Conservation (phyloP, 169 alveolate species). For the Plasmodium gonderi region DNA sequence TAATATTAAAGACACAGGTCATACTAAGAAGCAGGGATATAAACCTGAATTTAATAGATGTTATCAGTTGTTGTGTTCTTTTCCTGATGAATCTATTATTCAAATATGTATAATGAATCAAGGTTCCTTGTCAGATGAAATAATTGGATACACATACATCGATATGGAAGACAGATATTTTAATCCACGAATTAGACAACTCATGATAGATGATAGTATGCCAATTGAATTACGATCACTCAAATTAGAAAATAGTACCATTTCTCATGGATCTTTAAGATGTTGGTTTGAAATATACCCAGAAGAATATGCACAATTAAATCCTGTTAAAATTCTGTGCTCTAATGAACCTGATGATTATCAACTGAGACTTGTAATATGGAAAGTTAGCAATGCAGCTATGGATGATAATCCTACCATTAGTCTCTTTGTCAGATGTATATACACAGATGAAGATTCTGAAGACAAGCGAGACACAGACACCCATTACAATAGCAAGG, state of each 20-base stretch:
- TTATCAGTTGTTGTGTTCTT: slow-evolving; percentile 88
- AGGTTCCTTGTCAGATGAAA: slow-evolving; percentile 89
- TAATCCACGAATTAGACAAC: slow-evolving; percentile 84
- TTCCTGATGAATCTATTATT: slow-evolving; percentile 90
- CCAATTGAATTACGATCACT: slow-evolving; percentile 87
- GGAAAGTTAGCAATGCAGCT: slow-evolving; percentile 90
- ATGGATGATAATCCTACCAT: slow-evolving; percentile 88
- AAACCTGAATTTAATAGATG: slow-evolving; percentile 91
- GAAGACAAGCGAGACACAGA: slow-evolving; percentile 88
- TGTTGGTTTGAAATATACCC: slow-evolving; percentile 91
- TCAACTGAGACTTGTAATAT: slow-evolving; percentile 90
- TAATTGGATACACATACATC: slow-evolving; percentile 89
- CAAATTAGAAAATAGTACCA: slow-evolving; percentile 84
- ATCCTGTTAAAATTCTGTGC: slow-evolving; percentile 86
- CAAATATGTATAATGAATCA: slow-evolving; percentile 87
- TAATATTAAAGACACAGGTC: slow-evolving; percentile 85
- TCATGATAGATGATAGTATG: slow-evolving; percentile 84
- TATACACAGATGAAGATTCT: slow-evolving; percentile 84
- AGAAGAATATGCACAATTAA: slow-evolving; percentile 86
- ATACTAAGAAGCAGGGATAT: slow-evolving; percentile 86
- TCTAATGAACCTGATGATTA: slow-evolving; percentile 89
- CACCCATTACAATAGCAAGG: slow-evolving; percentile 91
- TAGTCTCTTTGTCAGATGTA: slow-evolving; percentile 89
- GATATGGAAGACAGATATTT: slow-evolving; percentile 92
- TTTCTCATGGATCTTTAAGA: slow-evolving; percentile 90